Evolutionary conservation across 305 asterid genomes (phyloP), one percentile per base, ranked within the genome.

Genomic region (Rubia tinctorum): DNA sequence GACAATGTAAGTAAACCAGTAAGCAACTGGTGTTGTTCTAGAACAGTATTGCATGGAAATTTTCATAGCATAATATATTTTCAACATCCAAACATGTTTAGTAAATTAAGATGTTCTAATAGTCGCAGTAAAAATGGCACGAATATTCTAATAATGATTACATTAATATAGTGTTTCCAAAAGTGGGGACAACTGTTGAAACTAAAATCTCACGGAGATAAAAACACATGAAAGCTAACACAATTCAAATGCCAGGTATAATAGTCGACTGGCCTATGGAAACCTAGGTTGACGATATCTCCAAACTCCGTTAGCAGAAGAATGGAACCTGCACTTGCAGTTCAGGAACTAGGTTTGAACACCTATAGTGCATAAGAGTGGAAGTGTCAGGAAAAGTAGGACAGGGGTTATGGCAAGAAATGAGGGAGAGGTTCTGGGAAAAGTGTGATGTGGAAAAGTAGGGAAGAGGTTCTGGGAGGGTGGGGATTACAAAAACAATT

Each of bases 1-100:
- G n/a, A 56, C 47, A 55, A 42, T 51, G 62, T 53, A 69, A 42
- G 74, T 55, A 43, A 49, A n/a, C 49, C 70, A 67, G 65, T 65
- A 44, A 43, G 59, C 27, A 55, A 70, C 64, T 49, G 43, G 58
- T 34, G 14, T 45, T 18, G 63, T 37, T 39, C 40, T 11, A 8
- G 11, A 67, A 67, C 30, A 7, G 12, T 58, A 11, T 55, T 0
- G 42, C 42, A 62, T 10, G 53, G 37, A n/a, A 18, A 66, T 0
- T 3, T 53, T 9, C 17, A 45, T 37, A 42, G 68, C 20, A 44
- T 20, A 3, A 34, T 61, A 69, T 45, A 45, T 14, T 44, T 59
- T 61, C 30, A 4, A n/a, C 18, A 44, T 59, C 53, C 47, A 10
- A 58, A 14, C n/a, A 14, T 8, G 56, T 22, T 20, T 13, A 13